Conservation (phyloP, 257 asterid species). For the Leonotis leonurus region DNA sequence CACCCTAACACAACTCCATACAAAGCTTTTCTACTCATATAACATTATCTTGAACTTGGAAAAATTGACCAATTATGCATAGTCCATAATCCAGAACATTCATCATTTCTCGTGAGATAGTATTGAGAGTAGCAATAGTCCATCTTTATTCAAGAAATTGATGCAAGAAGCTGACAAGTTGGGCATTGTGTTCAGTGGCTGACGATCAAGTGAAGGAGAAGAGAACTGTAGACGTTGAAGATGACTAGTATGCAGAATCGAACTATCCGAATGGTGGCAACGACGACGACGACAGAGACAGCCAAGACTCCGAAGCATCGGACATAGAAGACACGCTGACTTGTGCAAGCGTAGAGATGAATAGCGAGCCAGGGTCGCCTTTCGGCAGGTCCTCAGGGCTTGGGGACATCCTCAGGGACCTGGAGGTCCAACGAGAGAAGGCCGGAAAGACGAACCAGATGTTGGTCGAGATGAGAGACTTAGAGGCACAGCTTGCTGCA, state of each 20-base stretch:
- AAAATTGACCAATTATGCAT: background rate
- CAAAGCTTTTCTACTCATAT: background rate
- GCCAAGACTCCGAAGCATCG: constrained; percentile 15
- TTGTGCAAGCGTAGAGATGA: constrained; percentile 45
- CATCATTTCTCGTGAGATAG: background rate
- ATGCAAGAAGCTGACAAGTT: constrained; percentile 1
- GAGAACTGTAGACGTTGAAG: constrained; percentile 29
- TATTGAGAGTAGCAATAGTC: no score
- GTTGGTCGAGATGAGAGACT: constrained; percentile 19
- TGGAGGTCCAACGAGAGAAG: constrained; percentile 26
- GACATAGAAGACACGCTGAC: constrained; percentile 51
- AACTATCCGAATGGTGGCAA: constrained; percentile 27
- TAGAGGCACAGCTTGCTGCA: constrained; percentile 37
- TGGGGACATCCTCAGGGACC: constrained; percentile 16
- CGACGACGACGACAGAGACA: no score
- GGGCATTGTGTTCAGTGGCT: constrained; percentile 40
- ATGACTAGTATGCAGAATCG: constrained; percentile 36
- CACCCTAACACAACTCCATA: background rate
- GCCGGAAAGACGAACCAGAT: constrained; percentile 20
- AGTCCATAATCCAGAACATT: background rate
- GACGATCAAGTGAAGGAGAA: constrained; percentile 59
- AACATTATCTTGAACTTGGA: constrained; percentile 16
- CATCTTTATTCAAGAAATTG: no score
- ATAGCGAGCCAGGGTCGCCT: constrained; percentile 20
- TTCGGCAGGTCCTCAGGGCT: constrained; percentile 15